phyloP scores from a whole-genome alignment of 2,329 filamentous ascomycete genomes.

The Phialocephala sp. region DNA sequence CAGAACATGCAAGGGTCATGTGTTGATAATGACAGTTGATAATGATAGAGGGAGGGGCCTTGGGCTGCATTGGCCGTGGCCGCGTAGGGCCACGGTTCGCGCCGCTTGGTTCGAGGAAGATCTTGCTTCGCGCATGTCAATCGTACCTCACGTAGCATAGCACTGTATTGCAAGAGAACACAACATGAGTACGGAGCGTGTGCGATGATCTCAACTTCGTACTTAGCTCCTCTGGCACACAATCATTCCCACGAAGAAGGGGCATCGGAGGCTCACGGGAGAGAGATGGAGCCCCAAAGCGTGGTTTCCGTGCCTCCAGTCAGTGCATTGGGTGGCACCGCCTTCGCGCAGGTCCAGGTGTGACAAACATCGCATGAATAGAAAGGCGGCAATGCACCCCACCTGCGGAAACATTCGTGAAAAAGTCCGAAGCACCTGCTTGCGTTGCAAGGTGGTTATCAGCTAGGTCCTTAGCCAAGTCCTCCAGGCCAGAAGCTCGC shows the following conservation, averaged over 20 bases:
- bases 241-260: no score
- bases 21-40: conserved; percentile 16
- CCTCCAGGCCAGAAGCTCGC: no score
- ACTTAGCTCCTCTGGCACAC: no score
- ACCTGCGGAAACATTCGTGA: background rate
- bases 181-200: background rate
- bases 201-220: no score
- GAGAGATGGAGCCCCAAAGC: no score
- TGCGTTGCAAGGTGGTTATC: no score
- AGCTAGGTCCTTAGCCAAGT: no score
- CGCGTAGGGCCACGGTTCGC: background rate
- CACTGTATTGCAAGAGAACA: background rate
- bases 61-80: background rate
- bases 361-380: background rate
- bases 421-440: background rate
- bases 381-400: background rate
- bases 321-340: background rate
- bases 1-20: conserved; percentile 13
- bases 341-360: background rate
- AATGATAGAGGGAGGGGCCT: conserved; percentile 9
- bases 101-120: background rate
- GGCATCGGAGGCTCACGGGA: no score
- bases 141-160: no score
- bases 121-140: background rate
- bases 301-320: no score